phyloP scores from a whole-genome alignment of 441 rosid species.

The Gossypium lobatum region DNA sequence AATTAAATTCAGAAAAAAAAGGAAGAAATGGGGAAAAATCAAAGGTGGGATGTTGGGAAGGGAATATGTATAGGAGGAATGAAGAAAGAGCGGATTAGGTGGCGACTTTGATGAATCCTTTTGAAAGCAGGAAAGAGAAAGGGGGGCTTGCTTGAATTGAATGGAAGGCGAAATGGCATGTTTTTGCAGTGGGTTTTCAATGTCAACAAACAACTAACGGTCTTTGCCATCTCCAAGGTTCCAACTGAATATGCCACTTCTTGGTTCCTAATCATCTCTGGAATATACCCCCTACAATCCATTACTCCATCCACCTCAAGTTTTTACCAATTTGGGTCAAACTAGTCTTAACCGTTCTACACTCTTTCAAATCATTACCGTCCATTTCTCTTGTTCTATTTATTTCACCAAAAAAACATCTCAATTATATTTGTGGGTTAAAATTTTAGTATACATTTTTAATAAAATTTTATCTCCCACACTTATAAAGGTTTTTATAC shows the following conservation, averaged over 20 bases:
- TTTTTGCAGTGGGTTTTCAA: background rate
- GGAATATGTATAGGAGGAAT: background rate
- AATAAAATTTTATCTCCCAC: too few species aligned
- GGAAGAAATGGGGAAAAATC: background rate
- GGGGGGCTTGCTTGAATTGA: background rate
- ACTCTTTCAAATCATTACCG: too few species aligned
- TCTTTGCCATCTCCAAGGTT: conserved; percentile 11
- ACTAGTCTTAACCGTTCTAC: too few species aligned
- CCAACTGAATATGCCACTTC: conserved; percentile 15
- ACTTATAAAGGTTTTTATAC: too few species aligned
- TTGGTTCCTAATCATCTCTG: background rate
- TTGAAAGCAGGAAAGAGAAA: conserved; percentile 11
- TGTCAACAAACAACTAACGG: conserved; percentile 24
- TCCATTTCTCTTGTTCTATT: too few species aligned
- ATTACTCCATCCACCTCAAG: too few species aligned
- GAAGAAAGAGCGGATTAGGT: conserved; percentile 10
- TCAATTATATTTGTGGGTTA: too few species aligned
- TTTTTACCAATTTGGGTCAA: too few species aligned
- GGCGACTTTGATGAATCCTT: conserved; percentile 10
- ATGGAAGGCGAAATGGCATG: background rate
- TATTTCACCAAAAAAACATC: too few species aligned
- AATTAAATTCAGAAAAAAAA: background rate
- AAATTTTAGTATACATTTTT: too few species aligned
- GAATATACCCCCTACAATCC: conserved; percentile 20
- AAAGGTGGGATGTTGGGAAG: background rate